Evolutionary conservation across 2,329 filamentous ascomycete genomes (phyloP).

Genomic region (Cladorrhinum sp.): DNA sequence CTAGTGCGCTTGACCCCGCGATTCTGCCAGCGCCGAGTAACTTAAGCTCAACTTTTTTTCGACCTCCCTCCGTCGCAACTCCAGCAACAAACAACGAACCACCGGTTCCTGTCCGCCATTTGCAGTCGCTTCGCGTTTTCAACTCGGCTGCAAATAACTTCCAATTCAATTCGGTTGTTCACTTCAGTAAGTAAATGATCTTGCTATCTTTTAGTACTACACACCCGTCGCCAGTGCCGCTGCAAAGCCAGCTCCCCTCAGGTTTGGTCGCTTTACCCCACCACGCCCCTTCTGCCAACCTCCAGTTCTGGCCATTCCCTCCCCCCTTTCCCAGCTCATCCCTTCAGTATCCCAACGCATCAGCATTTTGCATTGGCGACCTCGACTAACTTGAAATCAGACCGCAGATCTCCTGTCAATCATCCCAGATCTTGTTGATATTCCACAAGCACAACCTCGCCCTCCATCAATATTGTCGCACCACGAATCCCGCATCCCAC

Average conservation of each 20-base stretch:
- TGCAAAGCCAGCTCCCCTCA: slow-evolving; percentile 4
- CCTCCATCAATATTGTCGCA: background rate
- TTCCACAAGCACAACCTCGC: background rate
- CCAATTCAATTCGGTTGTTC: background rate
- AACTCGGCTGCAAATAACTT: background rate
- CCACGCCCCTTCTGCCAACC: background rate
- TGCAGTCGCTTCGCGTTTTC: background rate
- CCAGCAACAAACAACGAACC: background rate
- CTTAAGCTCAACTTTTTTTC: slow-evolving; percentile 6
- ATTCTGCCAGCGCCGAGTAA: slow-evolving; percentile 22
- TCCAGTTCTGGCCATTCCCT: background rate
- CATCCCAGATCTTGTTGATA: background rate
- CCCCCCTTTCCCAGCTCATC: background rate
- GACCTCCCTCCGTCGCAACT: background rate
- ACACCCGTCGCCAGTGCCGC: too few species aligned
- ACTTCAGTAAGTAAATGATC: background rate
- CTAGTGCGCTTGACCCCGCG: slow-evolving; percentile 16
- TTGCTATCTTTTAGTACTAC: background rate
- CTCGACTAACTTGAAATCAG: background rate
- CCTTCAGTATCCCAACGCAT: background rate
- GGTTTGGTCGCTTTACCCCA: background rate
- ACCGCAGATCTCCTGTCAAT: background rate
- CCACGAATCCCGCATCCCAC: background rate
- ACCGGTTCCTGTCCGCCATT: background rate
- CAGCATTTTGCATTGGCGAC: background rate